Conservation (phyloP, 139 green algal genomes). For the Yamagishiella unicocca region DNA sequence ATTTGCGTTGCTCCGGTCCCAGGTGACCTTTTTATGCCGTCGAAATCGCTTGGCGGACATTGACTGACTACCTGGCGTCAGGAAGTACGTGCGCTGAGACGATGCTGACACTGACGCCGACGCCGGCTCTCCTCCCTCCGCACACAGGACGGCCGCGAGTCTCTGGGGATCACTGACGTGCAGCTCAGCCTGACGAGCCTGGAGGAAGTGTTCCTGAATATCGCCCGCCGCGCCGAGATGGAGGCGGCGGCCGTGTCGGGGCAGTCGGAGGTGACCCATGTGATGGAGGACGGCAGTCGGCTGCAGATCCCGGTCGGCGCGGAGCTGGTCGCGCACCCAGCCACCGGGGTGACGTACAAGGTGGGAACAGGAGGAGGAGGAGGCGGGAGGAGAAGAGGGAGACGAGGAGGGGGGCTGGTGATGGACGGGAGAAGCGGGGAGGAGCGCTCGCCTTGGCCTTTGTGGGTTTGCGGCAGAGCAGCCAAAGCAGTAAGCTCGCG, state of each 20-base stretch:
- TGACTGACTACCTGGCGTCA: too few species aligned
- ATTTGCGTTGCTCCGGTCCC: too few species aligned
- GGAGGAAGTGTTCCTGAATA: constrained; percentile 91
- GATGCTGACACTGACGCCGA: background rate
- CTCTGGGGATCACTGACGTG: constrained; percentile 77
- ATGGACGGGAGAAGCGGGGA: background rate
- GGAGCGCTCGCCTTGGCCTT: too few species aligned
- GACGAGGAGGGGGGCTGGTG: background rate
- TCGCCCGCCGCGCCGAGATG: constrained; percentile 80
- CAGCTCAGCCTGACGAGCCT: constrained; percentile 80
- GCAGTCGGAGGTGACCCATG: background rate
- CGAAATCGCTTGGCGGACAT: too few species aligned
- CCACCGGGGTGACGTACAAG: constrained; percentile 54
- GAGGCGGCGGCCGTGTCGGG: constrained; percentile 68
- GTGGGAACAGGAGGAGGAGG: constrained; percentile 39
- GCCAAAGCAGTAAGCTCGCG: too few species aligned
- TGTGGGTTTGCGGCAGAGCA: too few species aligned
- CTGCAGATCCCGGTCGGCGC: constrained; percentile 69
- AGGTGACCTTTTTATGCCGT: too few species aligned
- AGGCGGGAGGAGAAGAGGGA: background rate
- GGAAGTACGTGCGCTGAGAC: too few species aligned
- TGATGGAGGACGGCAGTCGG: constrained; percentile 58
- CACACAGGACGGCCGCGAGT: constrained; percentile 1
- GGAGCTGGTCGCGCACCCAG: constrained; percentile 57
- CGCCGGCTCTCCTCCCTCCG: background rate